Evolutionary conservation across 148 eudicot genomes (phyloP).

Genomic region (Gaultheria prostrata): DNA sequence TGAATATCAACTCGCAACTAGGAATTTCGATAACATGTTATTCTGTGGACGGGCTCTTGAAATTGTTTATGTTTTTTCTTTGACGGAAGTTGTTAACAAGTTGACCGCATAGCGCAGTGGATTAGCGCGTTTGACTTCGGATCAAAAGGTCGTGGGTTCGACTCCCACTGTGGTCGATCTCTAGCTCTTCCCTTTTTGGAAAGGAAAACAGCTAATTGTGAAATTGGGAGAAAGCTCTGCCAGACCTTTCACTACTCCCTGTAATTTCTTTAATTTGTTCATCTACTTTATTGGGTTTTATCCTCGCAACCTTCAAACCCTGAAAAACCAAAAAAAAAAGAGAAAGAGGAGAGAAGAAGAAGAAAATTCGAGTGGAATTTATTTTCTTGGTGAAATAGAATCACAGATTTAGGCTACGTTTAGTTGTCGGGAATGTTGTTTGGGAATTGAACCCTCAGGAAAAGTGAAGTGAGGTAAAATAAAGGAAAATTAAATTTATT

Average conservation of each 20-base stretch:
- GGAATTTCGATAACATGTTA: neutral
- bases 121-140: slow-evolving; percentile 18
- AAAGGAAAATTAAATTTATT: too few species aligned
- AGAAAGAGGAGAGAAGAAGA: too few species aligned
- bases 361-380: neutral
- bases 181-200: too few species aligned
- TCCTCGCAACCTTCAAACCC: neutral
- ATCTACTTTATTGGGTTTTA: neutral
- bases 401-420: neutral
- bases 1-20: neutral
- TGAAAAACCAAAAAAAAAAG: neutral
- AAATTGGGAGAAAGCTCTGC: too few species aligned
- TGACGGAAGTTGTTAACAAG: neutral
- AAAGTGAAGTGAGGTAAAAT: too few species aligned
- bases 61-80: too few species aligned
- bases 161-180: neutral
- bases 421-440: neutral
- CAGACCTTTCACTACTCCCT: too few species aligned
- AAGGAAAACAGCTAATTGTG: too few species aligned
- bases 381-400: neutral
- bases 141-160: slow-evolving; percentile 5
- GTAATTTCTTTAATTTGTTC: neutral
- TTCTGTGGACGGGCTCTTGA: neutral
- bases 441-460: too few species aligned
- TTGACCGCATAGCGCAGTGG: slow-evolving; percentile 11